phyloP scores from a whole-genome alignment of 2,329 filamentous ascomycete species.

The Ophiostoma ulmi region DNA sequence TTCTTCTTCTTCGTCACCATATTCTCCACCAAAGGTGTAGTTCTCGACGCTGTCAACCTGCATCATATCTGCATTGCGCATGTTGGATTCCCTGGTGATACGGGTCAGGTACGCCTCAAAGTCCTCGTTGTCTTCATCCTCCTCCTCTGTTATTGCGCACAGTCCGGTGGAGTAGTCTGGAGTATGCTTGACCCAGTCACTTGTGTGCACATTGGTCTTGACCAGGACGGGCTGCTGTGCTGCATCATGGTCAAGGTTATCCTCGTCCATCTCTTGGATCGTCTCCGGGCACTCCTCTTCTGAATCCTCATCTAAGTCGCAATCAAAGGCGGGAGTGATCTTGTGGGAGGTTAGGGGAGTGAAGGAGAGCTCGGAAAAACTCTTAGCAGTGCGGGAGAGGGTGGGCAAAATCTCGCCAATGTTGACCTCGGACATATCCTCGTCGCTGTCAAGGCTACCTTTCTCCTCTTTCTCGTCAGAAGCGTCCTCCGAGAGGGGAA shows the following conservation, averaged over 20 bases:
- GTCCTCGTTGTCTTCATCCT: constrained; percentile 5
- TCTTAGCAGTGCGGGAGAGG: not conserved
- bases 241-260: not conserved
- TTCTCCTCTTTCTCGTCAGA: not conserved
- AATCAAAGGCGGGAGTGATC: not conserved
- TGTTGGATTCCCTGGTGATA: not conserved
- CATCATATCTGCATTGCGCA: not conserved
- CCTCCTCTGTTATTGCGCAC: not conserved
- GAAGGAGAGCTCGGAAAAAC: not conserved
- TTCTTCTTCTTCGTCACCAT: not conserved
- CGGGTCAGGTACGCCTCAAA: not conserved
- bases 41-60: not conserved
- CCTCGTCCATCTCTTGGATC: not conserved
- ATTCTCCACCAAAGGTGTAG: not conserved
- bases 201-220: not conserved
- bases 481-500: not conserved
- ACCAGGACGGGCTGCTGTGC: not conserved
- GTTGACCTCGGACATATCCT: constrained; percentile 4
- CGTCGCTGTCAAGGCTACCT: not conserved
- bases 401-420: not conserved
- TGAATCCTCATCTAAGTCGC: not conserved
- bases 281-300: not conserved
- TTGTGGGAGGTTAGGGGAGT: not conserved
- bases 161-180: not conserved
- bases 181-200: not conserved